phyloP scores from a whole-genome alignment of 352 stramenopile genomes.

The Phytopythium mirpurense region DNA sequence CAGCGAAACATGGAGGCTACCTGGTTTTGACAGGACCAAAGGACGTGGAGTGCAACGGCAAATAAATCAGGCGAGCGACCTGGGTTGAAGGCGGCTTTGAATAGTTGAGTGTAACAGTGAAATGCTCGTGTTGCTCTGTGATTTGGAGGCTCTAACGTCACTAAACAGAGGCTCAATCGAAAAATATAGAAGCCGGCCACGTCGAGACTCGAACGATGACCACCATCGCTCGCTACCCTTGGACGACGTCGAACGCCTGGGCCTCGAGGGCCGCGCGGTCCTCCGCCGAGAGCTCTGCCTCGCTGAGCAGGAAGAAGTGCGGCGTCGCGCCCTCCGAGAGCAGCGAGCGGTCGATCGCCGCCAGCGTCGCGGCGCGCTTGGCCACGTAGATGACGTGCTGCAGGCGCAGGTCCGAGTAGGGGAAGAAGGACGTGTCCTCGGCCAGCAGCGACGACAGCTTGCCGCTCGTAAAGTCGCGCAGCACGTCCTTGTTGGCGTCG shows the following conservation, averaged over 20 bases:
- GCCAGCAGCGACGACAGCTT: slow-evolving; percentile 58
- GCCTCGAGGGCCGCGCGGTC: slow-evolving; percentile 26
- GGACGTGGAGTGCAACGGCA: background rate
- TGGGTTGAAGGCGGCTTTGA: background rate
- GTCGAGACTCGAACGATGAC: too few species aligned
- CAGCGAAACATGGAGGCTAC: background rate
- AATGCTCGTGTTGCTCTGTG: too few species aligned
- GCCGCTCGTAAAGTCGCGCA: slow-evolving; percentile 54
- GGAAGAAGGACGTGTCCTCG: slow-evolving; percentile 62
- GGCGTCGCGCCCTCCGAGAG: slow-evolving; percentile 29
- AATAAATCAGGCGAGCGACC: background rate
- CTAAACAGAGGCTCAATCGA: too few species aligned
- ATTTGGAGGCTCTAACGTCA: too few species aligned
- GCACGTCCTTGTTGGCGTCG: slow-evolving; percentile 48
- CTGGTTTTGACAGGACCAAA: background rate
- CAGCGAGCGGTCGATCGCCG: slow-evolving; percentile 44
- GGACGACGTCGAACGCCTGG: slow-evolving; percentile 23
- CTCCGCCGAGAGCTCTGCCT: slow-evolving; percentile 25
- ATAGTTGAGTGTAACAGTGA: background rate
- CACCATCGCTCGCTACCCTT: too few species aligned
- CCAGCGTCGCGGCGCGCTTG: slow-evolving; percentile 29
- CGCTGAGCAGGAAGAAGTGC: slow-evolving; percentile 50
- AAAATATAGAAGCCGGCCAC: too few species aligned
- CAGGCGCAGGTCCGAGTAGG: slow-evolving; percentile 45
- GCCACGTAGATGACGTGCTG: slow-evolving; percentile 60